Evolutionary conservation across 495 filamentous ascomycete genomes (phyloP), one percentile per base, ranked within the genome.

Genomic region (Talaromyces proteolyticus): DNA sequence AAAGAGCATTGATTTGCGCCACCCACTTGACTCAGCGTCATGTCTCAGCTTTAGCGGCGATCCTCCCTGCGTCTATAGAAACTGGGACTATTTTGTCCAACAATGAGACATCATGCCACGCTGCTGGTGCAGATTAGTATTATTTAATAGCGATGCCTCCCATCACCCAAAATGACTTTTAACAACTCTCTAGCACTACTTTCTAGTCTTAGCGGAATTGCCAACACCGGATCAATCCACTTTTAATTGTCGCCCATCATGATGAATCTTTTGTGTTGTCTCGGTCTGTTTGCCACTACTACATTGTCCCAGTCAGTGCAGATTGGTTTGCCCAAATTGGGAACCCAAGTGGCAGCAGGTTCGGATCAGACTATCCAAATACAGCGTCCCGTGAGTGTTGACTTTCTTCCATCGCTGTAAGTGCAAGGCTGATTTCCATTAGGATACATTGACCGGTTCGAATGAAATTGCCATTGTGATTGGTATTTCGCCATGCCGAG

Each of bases 301-400:
- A 81, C 91, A 44, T 72, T 91, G 50, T 75, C 80, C 14, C 82
- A 84, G 43, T 82, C 73, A 23, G 86, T 84, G 6, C 63, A 67
- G 37, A 78, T 95, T 42, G 87, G 77, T 1, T 75, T 91, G 4
- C 90, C 90, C n/a, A 42, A 42, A 1, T 51, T 41, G 2, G 59
- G 49, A 7, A 26, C 55, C 6, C 34, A 44, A 3, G 36, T 69
- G 43, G 19, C 29, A 7, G 51, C 57, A 0, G 67, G 64, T 6
- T 38, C 42, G 1, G 48, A 66, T 0, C 21, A 62, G 4, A 51
- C 54, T 20, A 53, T 70, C 2, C 65, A 68, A 46, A 50, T 70
- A 4, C 63, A 65, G 36, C 63, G 62, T 41, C 57, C 60, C 24
- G 66, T 69, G 59, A 17, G 64, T 47, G 2, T 6, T 23, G 22